Evolutionary conservation across 495 filamentous ascomycete genomes (phyloP).

Genomic region (Aspergillus incahuasiensis): DNA sequence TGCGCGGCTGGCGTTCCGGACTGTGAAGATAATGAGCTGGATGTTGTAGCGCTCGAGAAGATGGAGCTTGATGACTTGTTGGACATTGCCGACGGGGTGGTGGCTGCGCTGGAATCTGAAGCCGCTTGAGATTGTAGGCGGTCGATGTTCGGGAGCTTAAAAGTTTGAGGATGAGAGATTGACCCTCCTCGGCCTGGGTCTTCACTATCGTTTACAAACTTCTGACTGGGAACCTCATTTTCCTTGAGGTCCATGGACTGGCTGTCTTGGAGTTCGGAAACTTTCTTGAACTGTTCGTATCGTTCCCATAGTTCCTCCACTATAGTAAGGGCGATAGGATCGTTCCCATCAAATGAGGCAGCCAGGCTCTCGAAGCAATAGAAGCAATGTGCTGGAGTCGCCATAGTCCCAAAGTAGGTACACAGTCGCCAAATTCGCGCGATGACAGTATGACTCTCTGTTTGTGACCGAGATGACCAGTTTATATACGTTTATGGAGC

Average conservation of each 20-base stretch:
- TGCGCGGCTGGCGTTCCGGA: conserved; percentile 17
- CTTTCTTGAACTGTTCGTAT: conserved; percentile 42
- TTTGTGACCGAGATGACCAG: not conserved
- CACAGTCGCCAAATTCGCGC: not conserved
- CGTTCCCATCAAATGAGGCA: conserved; percentile 57
- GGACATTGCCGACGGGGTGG: conserved; percentile 41
- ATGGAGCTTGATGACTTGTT: conserved; percentile 39
- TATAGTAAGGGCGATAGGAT: conserved; percentile 53
- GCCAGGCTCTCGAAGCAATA: conserved; percentile 85
- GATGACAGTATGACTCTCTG: not conserved
- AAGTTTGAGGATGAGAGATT: conserved; percentile 12
- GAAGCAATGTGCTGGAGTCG: conserved; percentile 74
- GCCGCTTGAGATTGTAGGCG: conserved; percentile 32
- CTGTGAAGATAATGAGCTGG: conserved; percentile 35
- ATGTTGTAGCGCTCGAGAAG: conserved; percentile 43
- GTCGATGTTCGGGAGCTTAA: conserved; percentile 31
- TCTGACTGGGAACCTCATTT: conserved; percentile 14
- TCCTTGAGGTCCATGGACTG: conserved; percentile 19
- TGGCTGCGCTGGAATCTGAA: conserved; percentile 43
- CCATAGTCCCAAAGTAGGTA: conserved; percentile 51
- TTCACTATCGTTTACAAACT: conserved; percentile 24
- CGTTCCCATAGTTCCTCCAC: conserved; percentile 70
- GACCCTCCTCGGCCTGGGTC: conserved; percentile 25
- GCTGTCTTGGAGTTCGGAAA: conserved; percentile 27
- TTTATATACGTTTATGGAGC: not conserved